Base-by-base conservation (phyloP, 2,329 filamentous ascomycete genomes). In the Fusarium devonianum region DNA sequence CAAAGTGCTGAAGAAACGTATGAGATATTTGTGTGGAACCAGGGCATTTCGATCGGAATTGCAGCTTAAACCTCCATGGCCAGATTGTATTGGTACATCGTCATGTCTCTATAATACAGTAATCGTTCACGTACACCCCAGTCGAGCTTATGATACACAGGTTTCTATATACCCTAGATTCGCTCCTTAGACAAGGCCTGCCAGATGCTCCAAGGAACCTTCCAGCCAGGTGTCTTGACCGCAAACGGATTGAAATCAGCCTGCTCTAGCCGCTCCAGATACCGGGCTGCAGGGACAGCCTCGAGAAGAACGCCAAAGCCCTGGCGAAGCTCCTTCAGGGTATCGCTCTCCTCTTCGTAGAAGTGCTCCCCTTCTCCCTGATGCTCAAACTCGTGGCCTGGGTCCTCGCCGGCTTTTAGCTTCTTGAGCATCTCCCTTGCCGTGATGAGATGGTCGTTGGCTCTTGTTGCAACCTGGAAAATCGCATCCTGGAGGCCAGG, bases 381-480 rank as follows among this genome's bases (percentile, higher is more conserved):
- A 67, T 97, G 90, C 73, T 97, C 93, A 69, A 93, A 97, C 5
- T 90, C 90, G 69, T 97, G 93, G 0, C 88, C 90, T 0, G 90
- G 83, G 37, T 85, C 86, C 61, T 88, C 75, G 2, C 92, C 90
- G 4, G 84, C 85, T 43, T 84, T 84, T 14, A 96, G 75, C 64
- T 89, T 90, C 66, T 85, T 87, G 52, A 97, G 72, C 92, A 99
- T 96, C 69, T 96, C 90, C 50, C 92, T 80, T 2, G 89, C 93
- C 0, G 93, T 97, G 61, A 97, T 96, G 23, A 99, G 78, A 72
- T 99, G 94, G 69, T 99, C 94, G 67, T 95, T 95, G 6, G 94
- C 94, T 26, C 93, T 84, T 0, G 94, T 99, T 1, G 94, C 94
- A 11, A 99, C 90, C 4, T 85, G 82, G 72, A 97, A 99, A 1